Base-by-base conservation (phyloP, 73 alveolate genomes). In the Paramecium primaurelia region DNA sequence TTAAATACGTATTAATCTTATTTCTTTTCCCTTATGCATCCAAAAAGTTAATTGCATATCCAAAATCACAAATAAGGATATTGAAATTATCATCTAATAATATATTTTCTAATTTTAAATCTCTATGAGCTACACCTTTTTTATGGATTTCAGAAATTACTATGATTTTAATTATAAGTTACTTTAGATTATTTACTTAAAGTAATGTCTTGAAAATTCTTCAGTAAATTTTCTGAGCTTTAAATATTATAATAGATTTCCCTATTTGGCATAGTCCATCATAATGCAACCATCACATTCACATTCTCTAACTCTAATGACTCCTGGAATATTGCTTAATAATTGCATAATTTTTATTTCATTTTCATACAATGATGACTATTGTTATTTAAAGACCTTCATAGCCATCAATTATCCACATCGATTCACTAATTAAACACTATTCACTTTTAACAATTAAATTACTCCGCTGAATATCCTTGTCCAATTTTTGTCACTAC, bases 81-180 rank as follows among this genome's bases (percentile, higher is more conserved):
- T 73, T 71, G 71, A 89, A 89, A 40, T 71, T 64, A n/a, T 89
- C 92, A 47, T 88, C 92, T 10, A 95, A 71, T 71, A 95, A 58
- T 36, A 95, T 86, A 86, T 97, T 97, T 92, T 97, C 99, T 12
- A 97, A 97, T 77, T 97, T 97, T 40, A 97, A 64, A 88, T 97
- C 99, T 77, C 99, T 54, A 87, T 97, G 98, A 37, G 95, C 95
- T 59, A 96, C 91, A 26, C 96, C 96, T 59, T 92, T 88, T 28
- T 92, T 92, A 85, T 97, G 99, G 16, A 97, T 71, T 85, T 94
- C 93, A 45, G 93, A 86, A 59, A 96, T 38, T 20, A 96, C 99
- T 12, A 73, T 71, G 60, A 9, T 93, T 73, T 42, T 94, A 80
- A 0, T 3, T 45, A 22, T 2, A 4, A 2, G 1, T 9, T 80